phyloP scores from a whole-genome alignment of 441 rosid species.

The Populus hybrid region DNA sequence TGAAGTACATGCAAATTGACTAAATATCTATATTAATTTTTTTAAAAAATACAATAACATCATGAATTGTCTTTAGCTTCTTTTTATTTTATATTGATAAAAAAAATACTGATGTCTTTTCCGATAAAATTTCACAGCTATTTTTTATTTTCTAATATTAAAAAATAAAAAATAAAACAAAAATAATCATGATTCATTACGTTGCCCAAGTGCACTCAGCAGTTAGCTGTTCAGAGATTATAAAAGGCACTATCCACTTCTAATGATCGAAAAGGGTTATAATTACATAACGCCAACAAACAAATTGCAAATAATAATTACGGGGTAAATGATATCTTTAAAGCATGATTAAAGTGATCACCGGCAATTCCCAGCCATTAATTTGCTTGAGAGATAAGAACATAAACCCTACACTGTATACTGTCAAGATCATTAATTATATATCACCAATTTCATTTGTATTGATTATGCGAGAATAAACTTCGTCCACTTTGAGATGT shows the following conservation, averaged over 20 bases:
- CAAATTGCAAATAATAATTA: not conserved
- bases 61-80: too few species aligned
- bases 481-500: not conserved
- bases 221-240: not conserved
- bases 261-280: not conserved
- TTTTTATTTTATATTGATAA: too few species aligned
- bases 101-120: too few species aligned
- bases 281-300: not conserved
- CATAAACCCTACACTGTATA: not conserved
- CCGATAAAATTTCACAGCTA: too few species aligned
- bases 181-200: not conserved
- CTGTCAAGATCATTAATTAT: not conserved
- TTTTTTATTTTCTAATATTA: too few species aligned
- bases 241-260: not conserved
- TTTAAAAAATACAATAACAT: too few species aligned
- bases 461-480: not conserved
- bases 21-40: accelerated
- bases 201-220: not conserved
- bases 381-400: not conserved
- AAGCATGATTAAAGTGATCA: not conserved
- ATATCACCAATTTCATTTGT: not conserved
- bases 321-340: not conserved
- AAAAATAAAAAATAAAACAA: too few species aligned
- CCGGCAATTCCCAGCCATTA: not conserved
- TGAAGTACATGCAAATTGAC: too few species aligned